Evolutionary conservation across 345 rosid genomes (phyloP).

Genomic region (Euclidium syriacum): DNA sequence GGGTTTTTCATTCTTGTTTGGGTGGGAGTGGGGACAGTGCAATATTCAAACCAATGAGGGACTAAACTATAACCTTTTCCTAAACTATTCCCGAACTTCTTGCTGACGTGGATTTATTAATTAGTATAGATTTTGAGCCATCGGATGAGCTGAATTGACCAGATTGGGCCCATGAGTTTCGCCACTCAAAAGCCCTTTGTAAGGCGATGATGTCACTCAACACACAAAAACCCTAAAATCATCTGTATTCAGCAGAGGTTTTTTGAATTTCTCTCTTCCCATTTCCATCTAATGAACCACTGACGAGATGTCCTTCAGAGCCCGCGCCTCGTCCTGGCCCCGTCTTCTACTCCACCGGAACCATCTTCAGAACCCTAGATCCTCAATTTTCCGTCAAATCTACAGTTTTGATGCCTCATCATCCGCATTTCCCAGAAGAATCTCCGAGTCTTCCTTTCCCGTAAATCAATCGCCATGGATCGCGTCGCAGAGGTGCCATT

Average conservation of each 20-base stretch:
- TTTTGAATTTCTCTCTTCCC: not conserved
- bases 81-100: too few relatives aligned
- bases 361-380: conserved; percentile 22
- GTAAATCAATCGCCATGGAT: conserved; percentile 25
- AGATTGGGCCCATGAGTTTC: conserved; percentile 2
- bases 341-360: conserved; percentile 37
- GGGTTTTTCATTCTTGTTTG: not conserved
- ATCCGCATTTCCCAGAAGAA: conserved; percentile 12
- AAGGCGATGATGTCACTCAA: not conserved
- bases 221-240: conserved; percentile 25
- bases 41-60: not conserved
- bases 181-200: conserved; percentile 18
- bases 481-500: conserved; percentile 33
- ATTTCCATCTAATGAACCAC: conserved; percentile 23
- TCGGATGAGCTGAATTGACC: too few relatives aligned
- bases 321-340: conserved; percentile 38
- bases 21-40: not conserved
- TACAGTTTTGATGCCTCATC: not conserved
- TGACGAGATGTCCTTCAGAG: conserved; percentile 35
- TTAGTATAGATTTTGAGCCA: too few relatives aligned
- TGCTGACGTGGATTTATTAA: too few relatives aligned
- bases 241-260: not conserved
- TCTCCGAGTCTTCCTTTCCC: conserved; percentile 21
- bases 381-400: not conserved
- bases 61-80: too few relatives aligned